Base-by-base conservation (phyloP, 2,329 filamentous ascomycete species). In the Leptodontidium sp. region DNA sequence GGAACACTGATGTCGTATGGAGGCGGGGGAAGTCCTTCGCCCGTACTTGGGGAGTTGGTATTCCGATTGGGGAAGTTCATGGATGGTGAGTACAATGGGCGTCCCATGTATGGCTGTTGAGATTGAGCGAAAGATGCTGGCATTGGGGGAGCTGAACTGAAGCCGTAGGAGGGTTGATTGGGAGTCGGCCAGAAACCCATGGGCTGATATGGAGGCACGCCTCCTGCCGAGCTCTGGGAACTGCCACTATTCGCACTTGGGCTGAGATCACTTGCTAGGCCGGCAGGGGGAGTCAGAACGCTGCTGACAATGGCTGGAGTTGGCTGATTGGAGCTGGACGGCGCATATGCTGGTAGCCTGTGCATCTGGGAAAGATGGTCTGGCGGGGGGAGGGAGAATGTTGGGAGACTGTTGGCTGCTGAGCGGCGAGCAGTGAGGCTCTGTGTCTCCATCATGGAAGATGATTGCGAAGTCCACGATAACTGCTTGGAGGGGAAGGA, bases 391-490 rank as follows among this genome's bases (percentile, higher is more conserved):
- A 93, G 86, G 77, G 91, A 88, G 77, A 93, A 92, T 73, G 82
- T 86, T 68, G 91, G 90, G 71, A 94, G 85, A 75, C 87, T 86
- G 68, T 87, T 88, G 71, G 91, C 88, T 77, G 90, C 90, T 77
- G 89, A 87, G 80, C 91, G 88, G 76, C 91, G 87, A 79, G 90
- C 86, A 74, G 90, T 88, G 78, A 94, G 89, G 82, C 90, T 91
- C 78, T 86, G 84, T 76, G 84, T 83, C 79, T 85, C 85, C 82
- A 90, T 85, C 79, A 83, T 73, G 66, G 66, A 74, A 71, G 61
- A 72, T 66, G 65, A 71, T 70, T 82, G 72, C 62, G 69, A 74
- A 73, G 70, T 72, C 72, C 69, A 75, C 69, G 70, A 32, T 67
- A 72, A 58, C 50, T 67, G 45, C 49, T 67, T 66, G 32, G n/a